Percentiles rank a stretch among this genome's conserved stretches.
Conservation (phyloP, 2,329 filamentous ascomycete genomes). For the Arthrobotrys conoides region DNA sequence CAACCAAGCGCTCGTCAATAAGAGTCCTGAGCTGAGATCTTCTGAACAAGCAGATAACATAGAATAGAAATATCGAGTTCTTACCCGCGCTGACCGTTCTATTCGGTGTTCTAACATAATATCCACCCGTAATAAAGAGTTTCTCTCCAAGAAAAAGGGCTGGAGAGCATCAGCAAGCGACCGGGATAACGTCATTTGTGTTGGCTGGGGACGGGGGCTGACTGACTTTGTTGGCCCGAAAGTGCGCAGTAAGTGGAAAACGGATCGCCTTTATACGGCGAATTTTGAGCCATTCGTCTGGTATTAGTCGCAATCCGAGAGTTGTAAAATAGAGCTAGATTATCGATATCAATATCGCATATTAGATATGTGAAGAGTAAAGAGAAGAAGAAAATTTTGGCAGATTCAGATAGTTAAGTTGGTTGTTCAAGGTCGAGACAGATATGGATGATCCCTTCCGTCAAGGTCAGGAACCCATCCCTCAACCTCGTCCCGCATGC, state of each 20-base stretch:
- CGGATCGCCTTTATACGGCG: constrained; percentile 41
- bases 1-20: not conserved
- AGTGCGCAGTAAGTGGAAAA: constrained; percentile 46
- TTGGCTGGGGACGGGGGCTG: not conserved
- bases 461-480: not conserved
- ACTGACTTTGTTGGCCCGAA: constrained; percentile 44
- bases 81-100: constrained; percentile 38
- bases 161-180: not conserved
- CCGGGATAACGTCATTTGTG: constrained; percentile 19
- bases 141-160: constrained; percentile 37
- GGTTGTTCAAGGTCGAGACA: not conserved
- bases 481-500: not conserved
- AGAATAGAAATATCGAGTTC: no score
- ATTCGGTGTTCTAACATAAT: constrained; percentile 36
- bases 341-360: not conserved
- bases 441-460: not conserved
- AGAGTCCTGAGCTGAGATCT: no score
- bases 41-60: no score
- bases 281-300: constrained; percentile 8
- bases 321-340: no score
- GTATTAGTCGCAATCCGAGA: not conserved
- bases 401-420: no score
- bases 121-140: constrained; percentile 47
- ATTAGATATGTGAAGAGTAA: not conserved
- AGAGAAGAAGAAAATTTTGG: no score